Evolutionary conservation across 129 eudicot genomes (phyloP), one percentile per base, ranked within the genome.

Genomic region (Pseudognaphalium luteoalbum): DNA sequence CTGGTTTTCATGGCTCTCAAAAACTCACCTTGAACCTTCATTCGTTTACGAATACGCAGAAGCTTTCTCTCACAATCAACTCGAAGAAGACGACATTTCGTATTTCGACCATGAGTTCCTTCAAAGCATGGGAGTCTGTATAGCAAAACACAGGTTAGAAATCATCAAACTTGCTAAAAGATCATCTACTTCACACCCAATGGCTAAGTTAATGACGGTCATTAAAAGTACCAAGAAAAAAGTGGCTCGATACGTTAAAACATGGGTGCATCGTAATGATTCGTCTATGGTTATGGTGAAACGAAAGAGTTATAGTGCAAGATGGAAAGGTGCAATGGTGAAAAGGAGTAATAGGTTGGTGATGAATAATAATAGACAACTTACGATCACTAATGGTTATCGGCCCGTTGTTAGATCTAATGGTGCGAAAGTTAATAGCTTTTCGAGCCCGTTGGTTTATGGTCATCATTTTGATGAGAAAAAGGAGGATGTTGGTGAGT

Each of bases 81-180:
- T 93, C 44, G 88, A 82, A 79, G 80, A 87, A 76, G 98, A 90
- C 4, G 98, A 93, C 63, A 78, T 90, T 56, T 67, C 84, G 29
- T 87, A 88, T 68, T 85, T 93, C 86, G 82, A 84, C 88, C 97
- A 93, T 62, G 98, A 93, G 59, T 87, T 93, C 57, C 89, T 93
- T 28, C 97, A 88, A 76, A 93, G 98, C 85, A 90, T 93, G 93
- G 98, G 97, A 7, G 84, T 93, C 75, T 77, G 88, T 44, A 86
- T 93, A 68, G 98, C 96, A 80, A 92, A 92, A 84, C 97, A 92
- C 80, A 71, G 97, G 82, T 89, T 92, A 20, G 97, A 92, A 73
- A 92, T 89, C 20, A 92, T 92, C 83, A 92, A 92, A 72, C 88
- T 92, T 60, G 89, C 88, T 34, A 78, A 79, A 51, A 77, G 66